These are phyloP conservation scores for Hypoxylon sp. DNA, from an alignment of 2,329 filamentous ascomycete species.

Conservation along the genomic window DNA sequence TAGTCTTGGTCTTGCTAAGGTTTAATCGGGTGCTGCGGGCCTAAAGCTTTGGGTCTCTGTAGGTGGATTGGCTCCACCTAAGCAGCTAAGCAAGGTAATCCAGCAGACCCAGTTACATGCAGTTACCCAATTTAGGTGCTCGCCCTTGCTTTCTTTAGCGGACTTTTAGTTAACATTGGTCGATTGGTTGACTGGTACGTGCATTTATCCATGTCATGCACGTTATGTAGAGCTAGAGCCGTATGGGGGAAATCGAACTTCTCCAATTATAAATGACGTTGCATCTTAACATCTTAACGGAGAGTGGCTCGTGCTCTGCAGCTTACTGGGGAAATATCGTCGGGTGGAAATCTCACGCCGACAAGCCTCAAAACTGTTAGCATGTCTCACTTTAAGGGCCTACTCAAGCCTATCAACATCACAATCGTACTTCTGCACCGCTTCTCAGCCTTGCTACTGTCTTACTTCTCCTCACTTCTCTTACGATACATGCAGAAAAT, in stretches of 20 bases:
- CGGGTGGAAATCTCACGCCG: slow-evolving; percentile 16
- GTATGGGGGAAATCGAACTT: slow-evolving; percentile 5
- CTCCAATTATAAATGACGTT: neutral
- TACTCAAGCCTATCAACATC: slow-evolving; percentile 31
- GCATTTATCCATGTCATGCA: too few relatives aligned
- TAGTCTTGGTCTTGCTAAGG: neutral
- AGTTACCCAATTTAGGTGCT: slow-evolving; percentile 30
- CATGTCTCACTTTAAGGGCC: slow-evolving; percentile 33
- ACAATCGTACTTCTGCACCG: slow-evolving; percentile 9
- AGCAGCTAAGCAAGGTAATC: too few relatives aligned
- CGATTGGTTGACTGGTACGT: too few relatives aligned
- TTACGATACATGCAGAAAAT: slow-evolving; percentile 34
- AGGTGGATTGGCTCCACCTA: slow-evolving; percentile 7
- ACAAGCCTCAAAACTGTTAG: slow-evolving; percentile 24
- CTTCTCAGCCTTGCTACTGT: slow-evolving; percentile 29
- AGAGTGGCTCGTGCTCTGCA: too few relatives aligned
- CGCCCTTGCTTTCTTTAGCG: slow-evolving; percentile 27
- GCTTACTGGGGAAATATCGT: neutral
- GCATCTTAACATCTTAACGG: too few relatives aligned
- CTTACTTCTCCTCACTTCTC: slow-evolving; percentile 28
- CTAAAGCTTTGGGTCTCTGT: slow-evolving; percentile 18
- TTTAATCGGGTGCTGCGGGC: slow-evolving; percentile 18
- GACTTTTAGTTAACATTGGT: too few relatives aligned
- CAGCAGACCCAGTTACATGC: too few relatives aligned
- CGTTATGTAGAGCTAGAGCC: too few relatives aligned